phyloP scores from a whole-genome alignment of 179 eudicot genomes.

The Vitellaria paradoxa region DNA sequence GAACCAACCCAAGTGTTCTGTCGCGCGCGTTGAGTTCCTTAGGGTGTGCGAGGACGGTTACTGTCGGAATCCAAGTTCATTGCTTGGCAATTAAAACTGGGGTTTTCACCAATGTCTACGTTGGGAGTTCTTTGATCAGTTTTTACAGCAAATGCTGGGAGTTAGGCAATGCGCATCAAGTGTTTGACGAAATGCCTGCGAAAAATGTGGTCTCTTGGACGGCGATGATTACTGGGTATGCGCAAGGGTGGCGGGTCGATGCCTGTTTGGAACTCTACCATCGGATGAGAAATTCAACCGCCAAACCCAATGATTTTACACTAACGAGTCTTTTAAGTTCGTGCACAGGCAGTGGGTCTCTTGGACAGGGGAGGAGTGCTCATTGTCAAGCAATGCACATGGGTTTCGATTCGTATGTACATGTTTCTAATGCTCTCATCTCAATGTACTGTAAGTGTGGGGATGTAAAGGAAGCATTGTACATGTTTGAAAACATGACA shows the following conservation, averaged over 20 bases:
- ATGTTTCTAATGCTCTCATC: constrained; percentile 47
- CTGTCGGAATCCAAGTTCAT: constrained; percentile 48
- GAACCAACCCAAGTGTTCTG: constrained; percentile 28
- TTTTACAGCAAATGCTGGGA: constrained; percentile 42
- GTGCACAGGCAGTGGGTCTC: constrained; percentile 40
- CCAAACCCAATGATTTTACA: constrained; percentile 48
- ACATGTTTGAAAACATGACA: constrained; percentile 30
- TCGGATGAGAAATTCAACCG: constrained; percentile 34
- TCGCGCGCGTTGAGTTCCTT: constrained; percentile 41
- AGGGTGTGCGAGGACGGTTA: constrained; percentile 16
- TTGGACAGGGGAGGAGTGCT: constrained; percentile 39
- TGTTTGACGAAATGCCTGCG: constrained; percentile 55
- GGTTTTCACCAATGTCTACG: constrained; percentile 27
- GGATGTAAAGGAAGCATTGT: constrained; percentile 32
- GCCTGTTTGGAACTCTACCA: constrained; percentile 38
- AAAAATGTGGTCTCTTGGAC: constrained; percentile 68
- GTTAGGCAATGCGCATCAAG: constrained; percentile 26
- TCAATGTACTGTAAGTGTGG: constrained; percentile 64
- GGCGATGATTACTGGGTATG: constrained; percentile 46
- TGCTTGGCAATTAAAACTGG: constrained; percentile 40
- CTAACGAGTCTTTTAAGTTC: constrained; percentile 43
- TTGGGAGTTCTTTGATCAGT: constrained; percentile 45
- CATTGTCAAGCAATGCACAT: constrained; percentile 45
- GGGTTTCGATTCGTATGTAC: constrained; percentile 40
- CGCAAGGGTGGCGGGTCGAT: constrained; percentile 32